Evolutionary conservation across 495 filamentous ascomycete species (phyloP).

Genomic region (Neurospora tetrasperma): DNA sequence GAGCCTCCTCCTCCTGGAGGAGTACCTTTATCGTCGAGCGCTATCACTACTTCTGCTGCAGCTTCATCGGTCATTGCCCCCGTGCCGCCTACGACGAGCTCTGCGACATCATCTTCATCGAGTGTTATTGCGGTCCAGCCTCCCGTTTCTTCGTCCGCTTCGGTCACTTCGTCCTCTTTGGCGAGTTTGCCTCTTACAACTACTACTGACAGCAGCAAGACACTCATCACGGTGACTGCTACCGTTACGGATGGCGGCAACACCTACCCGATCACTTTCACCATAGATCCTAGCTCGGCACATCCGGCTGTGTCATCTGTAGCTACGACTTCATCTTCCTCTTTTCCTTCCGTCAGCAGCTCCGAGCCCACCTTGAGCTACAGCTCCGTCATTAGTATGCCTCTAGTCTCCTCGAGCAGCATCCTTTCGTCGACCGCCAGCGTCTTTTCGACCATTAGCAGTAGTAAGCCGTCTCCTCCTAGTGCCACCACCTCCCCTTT

Average conservation of each 20-base stretch:
- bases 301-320: neutral
- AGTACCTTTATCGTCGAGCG: neutral
- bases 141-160: neutral
- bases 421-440: neutral
- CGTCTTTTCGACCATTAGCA: neutral
- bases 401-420: neutral
- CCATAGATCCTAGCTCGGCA: slow-evolving; percentile 1
- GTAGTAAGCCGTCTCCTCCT: neutral
- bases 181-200: neutral
- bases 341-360: neutral
- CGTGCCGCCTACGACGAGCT: neutral
- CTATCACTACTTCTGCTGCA: neutral
- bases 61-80: neutral
- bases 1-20: neutral
- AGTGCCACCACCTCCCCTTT: neutral
- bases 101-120: neutral
- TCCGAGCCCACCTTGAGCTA: neutral
- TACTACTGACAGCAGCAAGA: neutral
- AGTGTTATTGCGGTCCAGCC: neutral
- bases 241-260: neutral
- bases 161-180: neutral
- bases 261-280: slow-evolving; percentile 4
- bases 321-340: neutral
- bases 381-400: neutral
- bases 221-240: slow-evolving; percentile 7